Conservation (phyloP, 495 filamentous ascomycete genomes). For the Neurospora sublineolata region DNA sequence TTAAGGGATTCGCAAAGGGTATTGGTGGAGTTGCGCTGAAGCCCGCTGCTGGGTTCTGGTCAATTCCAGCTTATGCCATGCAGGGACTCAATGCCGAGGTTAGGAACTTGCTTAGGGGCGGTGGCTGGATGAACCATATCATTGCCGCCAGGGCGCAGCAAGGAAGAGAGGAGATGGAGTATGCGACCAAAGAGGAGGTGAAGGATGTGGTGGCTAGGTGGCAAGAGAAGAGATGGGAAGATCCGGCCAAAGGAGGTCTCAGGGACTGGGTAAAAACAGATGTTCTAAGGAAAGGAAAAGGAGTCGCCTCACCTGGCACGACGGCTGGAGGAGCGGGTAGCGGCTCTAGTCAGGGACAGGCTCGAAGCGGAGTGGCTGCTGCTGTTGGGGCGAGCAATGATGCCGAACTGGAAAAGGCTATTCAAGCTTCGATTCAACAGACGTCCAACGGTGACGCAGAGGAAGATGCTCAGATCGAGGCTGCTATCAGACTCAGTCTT, state of each 20-base stretch:
- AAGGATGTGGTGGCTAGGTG: slow-evolving; percentile 47
- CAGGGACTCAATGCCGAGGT: slow-evolving; percentile 67
- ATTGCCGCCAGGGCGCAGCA: slow-evolving; percentile 60
- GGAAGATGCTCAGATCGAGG: slow-evolving; percentile 58
- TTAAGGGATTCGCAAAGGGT: slow-evolving; percentile 68
- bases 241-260: neutral
- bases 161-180: slow-evolving; percentile 50
- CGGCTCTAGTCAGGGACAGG: slow-evolving; percentile 1
- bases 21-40: slow-evolving; percentile 63
- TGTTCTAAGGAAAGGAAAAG: slow-evolving; percentile 5
- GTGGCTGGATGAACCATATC: slow-evolving; percentile 58
- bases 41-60: slow-evolving; percentile 54
- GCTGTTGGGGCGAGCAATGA: slow-evolving; percentile 13
- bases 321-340: slow-evolving; percentile 19
- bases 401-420: slow-evolving; percentile 56
- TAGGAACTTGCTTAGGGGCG: slow-evolving; percentile 44
- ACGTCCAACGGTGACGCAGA: slow-evolving; percentile 54
- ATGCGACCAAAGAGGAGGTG: slow-evolving; percentile 39
- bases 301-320: slow-evolving; percentile 4
- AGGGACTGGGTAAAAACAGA: slow-evolving; percentile 6
- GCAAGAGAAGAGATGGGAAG: slow-evolving; percentile 32
- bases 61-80: slow-evolving; percentile 60
- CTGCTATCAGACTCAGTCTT: slow-evolving; percentile 57
- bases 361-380: neutral
- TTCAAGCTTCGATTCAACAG: slow-evolving; percentile 52